Evolutionary conservation across 768 basidiomycete genomes (phyloP).

Genomic region (Russula lepida): DNA sequence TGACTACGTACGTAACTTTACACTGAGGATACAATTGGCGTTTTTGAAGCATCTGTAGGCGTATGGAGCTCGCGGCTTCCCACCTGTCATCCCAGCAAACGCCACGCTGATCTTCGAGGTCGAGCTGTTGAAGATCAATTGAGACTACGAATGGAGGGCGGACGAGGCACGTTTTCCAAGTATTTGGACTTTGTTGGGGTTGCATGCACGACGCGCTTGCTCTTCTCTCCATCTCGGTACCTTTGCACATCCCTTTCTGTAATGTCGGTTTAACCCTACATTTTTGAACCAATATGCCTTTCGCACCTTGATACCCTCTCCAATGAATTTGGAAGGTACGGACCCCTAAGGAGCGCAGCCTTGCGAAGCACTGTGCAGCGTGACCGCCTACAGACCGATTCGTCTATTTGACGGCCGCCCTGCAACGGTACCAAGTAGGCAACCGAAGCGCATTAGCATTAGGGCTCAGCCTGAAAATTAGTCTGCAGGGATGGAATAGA

Average conservation of each 20-base stretch:
- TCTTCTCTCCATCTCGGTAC: slow-evolving; percentile 12
- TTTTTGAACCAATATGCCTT: neutral
- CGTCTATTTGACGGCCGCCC: neutral
- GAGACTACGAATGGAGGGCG: slow-evolving; percentile 16
- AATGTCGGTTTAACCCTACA: slow-evolving; percentile 9
- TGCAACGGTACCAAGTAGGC: slow-evolving; percentile 4
- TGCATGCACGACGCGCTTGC: slow-evolving; percentile 3
- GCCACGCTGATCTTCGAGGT: slow-evolving; percentile 74
- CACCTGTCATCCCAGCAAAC: slow-evolving; percentile 72
- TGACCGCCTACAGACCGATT: neutral
- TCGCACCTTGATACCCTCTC: slow-evolving; percentile 7
- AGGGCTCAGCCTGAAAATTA: neutral
- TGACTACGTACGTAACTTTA: slow-evolving; percentile 58
- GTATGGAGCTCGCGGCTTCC: slow-evolving; percentile 68
- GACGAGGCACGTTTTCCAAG: slow-evolving; percentile 7
- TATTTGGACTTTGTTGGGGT: slow-evolving; percentile 16
- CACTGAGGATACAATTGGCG: slow-evolving; percentile 4
- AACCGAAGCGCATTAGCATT: neutral
- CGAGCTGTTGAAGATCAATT: slow-evolving; percentile 67
- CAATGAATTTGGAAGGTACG: neutral
- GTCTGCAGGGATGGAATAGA: neutral
- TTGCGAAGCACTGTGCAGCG: neutral
- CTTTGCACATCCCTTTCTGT: slow-evolving; percentile 18
- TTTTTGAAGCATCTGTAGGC: slow-evolving; percentile 35
- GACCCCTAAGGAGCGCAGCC: neutral